Evolutionary conservation across 2,329 filamentous ascomycete species (phyloP).

Genomic region (Tolypocladium guangdongense): DNA sequence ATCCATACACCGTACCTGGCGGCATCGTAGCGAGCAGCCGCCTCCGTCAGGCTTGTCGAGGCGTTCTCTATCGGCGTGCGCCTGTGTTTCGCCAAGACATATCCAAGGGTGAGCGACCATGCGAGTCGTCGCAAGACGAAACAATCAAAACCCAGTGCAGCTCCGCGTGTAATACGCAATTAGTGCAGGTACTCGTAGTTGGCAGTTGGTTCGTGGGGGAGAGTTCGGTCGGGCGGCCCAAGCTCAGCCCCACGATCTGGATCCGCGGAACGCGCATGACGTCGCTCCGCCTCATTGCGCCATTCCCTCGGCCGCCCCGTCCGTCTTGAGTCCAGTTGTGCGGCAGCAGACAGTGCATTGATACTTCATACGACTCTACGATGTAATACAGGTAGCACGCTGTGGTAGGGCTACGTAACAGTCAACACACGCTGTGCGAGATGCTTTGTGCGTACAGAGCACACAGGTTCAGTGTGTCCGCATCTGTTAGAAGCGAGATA

Average conservation of each 20-base stretch:
- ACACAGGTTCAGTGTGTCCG: neutral
- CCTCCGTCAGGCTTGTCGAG: neutral
- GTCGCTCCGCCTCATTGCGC: conserved; percentile 11
- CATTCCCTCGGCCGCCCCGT: neutral
- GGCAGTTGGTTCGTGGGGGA: neutral
- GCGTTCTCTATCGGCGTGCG: neutral
- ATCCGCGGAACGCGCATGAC: conserved; percentile 6
- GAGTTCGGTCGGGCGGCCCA: neutral
- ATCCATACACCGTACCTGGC: conserved; percentile 36
- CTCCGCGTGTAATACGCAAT: neutral
- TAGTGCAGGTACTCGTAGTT: neutral
- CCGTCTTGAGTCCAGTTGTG: no score
- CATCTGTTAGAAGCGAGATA: neutral
- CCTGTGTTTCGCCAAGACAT: neutral
- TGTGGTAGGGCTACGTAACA: no score
- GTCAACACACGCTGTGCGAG: neutral
- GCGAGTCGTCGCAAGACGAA: neutral
- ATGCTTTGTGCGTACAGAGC: neutral
- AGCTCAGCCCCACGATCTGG: conserved; percentile 1
- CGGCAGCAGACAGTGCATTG: no score
- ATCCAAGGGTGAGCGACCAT: neutral
- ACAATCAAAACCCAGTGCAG: neutral
- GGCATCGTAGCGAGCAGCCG: conserved; percentile 9
- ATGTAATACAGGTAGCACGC: no score
- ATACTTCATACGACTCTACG: no score